A percentile compares a stretch with the other conserved stretches of the same genome.
phyloP scores from a whole-genome alignment of 1,284 basidiomycete species.

The Ustilago hordei region DNA sequence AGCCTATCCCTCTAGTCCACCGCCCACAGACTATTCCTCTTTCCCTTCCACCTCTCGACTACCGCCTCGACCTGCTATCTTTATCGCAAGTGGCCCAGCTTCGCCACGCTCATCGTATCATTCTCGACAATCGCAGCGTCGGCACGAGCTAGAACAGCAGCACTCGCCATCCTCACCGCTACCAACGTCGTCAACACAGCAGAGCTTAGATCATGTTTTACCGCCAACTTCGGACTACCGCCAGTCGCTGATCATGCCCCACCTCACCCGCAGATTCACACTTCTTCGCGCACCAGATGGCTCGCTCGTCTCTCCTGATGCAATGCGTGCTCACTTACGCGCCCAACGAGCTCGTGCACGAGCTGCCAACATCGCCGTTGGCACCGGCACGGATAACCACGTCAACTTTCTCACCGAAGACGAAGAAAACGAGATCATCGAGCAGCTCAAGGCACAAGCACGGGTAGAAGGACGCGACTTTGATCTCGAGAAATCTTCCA shows the following conservation, averaged over 20 bases:
- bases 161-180: background rate
- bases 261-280: constrained; percentile 63
- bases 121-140: constrained; percentile 10
- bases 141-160: background rate
- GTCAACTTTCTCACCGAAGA: constrained; percentile 63
- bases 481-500: constrained; percentile 22
- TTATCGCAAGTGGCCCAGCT: constrained; percentile 22
- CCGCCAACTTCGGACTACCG: constrained; percentile 55
- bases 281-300: constrained; percentile 61
- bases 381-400: constrained; percentile 16
- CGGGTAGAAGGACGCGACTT: constrained; percentile 46
- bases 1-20: constrained; percentile 4
- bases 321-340: constrained; percentile 61
- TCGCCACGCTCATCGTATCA: constrained; percentile 8
- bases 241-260: constrained; percentile 65
- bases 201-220: constrained; percentile 41
- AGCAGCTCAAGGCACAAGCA: constrained; percentile 56
- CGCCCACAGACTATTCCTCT: constrained; percentile 29
- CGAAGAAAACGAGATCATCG: constrained; percentile 65
- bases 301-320: constrained; percentile 61
- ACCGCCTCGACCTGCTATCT: constrained; percentile 41
- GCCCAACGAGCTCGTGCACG: constrained; percentile 61
- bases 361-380: constrained; percentile 42
- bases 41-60: constrained; percentile 19
- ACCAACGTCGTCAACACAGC: constrained; percentile 9